Base-by-base conservation (phyloP, 768 basidiomycete genomes). In the Thelephora ganbajun region DNA sequence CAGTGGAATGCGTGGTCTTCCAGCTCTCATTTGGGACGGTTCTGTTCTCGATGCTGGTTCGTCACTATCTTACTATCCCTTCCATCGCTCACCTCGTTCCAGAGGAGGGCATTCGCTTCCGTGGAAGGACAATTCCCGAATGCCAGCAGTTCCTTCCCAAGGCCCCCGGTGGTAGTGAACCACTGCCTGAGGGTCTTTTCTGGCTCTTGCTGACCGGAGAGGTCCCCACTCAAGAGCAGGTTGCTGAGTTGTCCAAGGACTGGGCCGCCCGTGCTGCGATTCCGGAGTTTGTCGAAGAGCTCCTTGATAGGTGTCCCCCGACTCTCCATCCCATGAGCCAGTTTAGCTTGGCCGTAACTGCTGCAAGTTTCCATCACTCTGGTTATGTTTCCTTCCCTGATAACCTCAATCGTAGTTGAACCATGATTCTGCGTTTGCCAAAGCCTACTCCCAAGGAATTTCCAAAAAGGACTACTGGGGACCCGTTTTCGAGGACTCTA, bases 261-360 rank as follows among this genome's bases (percentile, higher is more conserved):
- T 96, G 94, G 90, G 94, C 93, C 46, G 86, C 89, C 37, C 84
- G 93, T 54, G 80, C 90, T 35, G 76, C 81, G 42, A 79, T 98
- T 53, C 92, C 93, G 41, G 82, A 85, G 51, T 93, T 94, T 56
- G 85, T 98, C n/a, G 92, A 97, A 66, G 92, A 96, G 59, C 76
- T 96, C 56, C 76, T 98, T 45, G 94, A 98, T 70, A 69, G 91
- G 63, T 90, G 87, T 67, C 87, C 87, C 16, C 81, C 85, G 45
- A 93, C 91, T 13, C 77, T 98, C 41, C 94, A 98, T 65, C 94
- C 94, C 53, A 98, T 98, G 94, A 91, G 86, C 66, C 94, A 98
- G 69, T 96, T 98, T 70, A 85, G 84, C 62, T 70, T 96, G 61
- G 93, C 93, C 50, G 89, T 94, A 56, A 97, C 93, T 54, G 92